Evolutionary conservation across 148 eudicot genomes (phyloP), one percentile per base, ranked within the genome.

Genomic region (Silene latifolia): DNA sequence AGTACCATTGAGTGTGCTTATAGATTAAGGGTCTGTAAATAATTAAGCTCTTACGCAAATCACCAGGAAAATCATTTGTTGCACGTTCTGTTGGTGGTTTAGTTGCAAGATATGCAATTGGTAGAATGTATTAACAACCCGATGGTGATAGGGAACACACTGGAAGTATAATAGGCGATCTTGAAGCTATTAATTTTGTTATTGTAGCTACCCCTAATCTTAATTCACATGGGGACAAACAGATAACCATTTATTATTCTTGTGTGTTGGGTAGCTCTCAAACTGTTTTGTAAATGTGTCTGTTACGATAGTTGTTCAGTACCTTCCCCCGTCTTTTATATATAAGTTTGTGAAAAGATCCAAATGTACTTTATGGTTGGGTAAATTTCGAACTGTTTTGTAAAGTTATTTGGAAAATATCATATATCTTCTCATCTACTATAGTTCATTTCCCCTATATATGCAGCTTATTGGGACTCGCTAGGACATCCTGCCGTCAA

Each of bases 141-240:
- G 72, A 25, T 44, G 69, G 21, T 69, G 80, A 69, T 42, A 70
- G 64, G 69, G 86, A 83, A 48, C 84, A 78, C 76, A 71, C 68
- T 32, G 83, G 83, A 79, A 96, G 85, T 77, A 90, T 90, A 19
- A 92, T 92, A 42, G 90, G 87, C 75, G 96, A 89, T 86, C 85
- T 95, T 80, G 87, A 88, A 78, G 88, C 99, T 58, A 71, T 95
- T 61, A 95, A 95, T 79, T 90, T 95, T 61, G 82, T 95, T 69
- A 92, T 94, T 12, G 91, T 90, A 83, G 99, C 99, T 60, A 85
- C 97, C 67, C 99, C 99, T 75, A 97, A 95, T 90, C 99, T 95
- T 81, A 97, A 97, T 77, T 95, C 99, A 61, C 87, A 94, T 81
- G 99, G 99, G 68, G 83, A 90, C 78, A 88, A 89, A 72, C 99